Percentiles rank a stretch among this genome's conserved stretches.
Conservation (phyloP, 2,329 filamentous ascomycete species). For the Diaporthe citriasiana region DNA sequence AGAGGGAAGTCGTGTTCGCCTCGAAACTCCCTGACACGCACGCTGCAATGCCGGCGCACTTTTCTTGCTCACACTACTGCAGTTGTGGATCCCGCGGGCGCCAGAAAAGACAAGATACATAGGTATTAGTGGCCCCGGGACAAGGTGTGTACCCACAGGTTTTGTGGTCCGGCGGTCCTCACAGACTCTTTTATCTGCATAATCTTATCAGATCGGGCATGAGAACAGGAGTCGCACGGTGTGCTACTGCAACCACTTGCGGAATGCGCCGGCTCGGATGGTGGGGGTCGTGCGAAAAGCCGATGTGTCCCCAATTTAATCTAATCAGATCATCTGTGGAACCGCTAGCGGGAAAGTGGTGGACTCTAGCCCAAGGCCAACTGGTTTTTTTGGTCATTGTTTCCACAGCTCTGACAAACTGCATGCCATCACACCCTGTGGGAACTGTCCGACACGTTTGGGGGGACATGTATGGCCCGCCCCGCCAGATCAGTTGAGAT, state of each 20-base stretch:
- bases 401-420: constrained; percentile 16
- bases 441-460: background rate
- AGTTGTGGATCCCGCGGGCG: constrained; percentile 11
- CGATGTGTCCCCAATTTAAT: background rate
- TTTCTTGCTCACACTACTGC: constrained; percentile 27
- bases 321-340: constrained; percentile 33
- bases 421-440: background rate
- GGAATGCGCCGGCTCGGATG: background rate
- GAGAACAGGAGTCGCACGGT: constrained; percentile 1
- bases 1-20: background rate
- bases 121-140: background rate
- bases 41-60: background rate
- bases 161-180: background rate
- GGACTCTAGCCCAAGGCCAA: constrained; percentile 1
- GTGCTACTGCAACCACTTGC: background rate
- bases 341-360: constrained; percentile 15
- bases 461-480: background rate
- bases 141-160: background rate
- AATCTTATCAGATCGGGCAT: constrained; percentile 27
- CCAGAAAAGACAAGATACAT: background rate
- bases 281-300: background rate
- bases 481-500: background rate
- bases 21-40: background rate
- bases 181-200: constrained; percentile 20
- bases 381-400: constrained; percentile 24